Evolutionary conservation across 2,329 filamentous ascomycete genomes (phyloP).

Genomic region (Diaporthe aspalathi): DNA sequence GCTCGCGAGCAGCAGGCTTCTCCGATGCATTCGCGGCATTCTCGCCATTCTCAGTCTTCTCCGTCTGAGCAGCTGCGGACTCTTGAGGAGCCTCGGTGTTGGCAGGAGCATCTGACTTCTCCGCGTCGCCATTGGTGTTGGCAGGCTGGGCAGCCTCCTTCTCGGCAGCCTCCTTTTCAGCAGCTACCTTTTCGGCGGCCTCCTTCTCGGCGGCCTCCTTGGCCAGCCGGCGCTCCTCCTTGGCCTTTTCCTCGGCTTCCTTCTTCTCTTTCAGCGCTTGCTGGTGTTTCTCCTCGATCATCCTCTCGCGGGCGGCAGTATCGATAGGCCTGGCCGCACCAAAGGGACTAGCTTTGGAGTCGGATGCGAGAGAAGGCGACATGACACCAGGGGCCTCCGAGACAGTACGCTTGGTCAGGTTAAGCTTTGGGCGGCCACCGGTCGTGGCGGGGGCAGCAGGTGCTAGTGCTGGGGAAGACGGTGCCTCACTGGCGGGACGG

Average conservation of each 20-base stretch:
- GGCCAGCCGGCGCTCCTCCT: conserved; percentile 76
- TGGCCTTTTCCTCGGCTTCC: conserved; percentile 86
- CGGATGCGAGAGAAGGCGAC: conserved; percentile 64
- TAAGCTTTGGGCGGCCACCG: conserved; percentile 80
- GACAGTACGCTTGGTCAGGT: conserved; percentile 91
- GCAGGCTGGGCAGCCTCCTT: conserved; percentile 45
- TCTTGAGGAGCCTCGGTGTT: conserved; percentile 45
- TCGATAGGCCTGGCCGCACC: conserved; percentile 95
- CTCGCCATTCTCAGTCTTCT: conserved; percentile 46
- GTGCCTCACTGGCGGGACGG: conserved; percentile 79
- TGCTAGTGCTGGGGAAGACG: conserved; percentile 74
- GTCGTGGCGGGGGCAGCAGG: conserved; percentile 62
- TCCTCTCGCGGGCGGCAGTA: conserved; percentile 86
- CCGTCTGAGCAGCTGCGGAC: conserved; percentile 40
- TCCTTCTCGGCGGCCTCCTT: conserved; percentile 74
- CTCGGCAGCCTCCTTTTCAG: conserved; percentile 48
- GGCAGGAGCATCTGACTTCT: conserved; percentile 43
- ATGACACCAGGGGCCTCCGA: conserved; percentile 72
- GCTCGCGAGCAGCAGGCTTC: conserved; percentile 49
- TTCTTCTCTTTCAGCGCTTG: conserved; percentile 82
- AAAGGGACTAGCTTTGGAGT: conserved; percentile 91
- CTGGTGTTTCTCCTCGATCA: conserved; percentile 89
- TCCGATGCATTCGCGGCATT: conserved; percentile 49
- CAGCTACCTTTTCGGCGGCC: conserved; percentile 60
- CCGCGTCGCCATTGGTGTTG: conserved; percentile 41